Base-by-base conservation (phyloP, 768 basidiomycete genomes). In the Lentinus brumalis region DNA sequence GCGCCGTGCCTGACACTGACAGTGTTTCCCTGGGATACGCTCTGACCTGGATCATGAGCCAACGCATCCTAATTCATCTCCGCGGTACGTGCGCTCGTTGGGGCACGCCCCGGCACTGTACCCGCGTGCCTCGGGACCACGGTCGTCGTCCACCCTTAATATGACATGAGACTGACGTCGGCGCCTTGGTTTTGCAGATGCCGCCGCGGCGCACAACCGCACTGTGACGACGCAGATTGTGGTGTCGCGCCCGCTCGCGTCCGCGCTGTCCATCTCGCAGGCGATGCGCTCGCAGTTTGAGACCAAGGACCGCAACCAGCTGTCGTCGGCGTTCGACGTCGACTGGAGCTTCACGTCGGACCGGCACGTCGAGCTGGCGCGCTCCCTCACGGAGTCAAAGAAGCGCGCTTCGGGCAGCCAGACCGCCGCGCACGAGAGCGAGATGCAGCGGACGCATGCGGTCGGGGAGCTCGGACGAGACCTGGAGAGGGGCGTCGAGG, bases 41-140 rank as follows among this genome's bases (percentile, higher is more conserved):
- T 2, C 45, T 71, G 29, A 71, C 74, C 16, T 76, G 73, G 75
- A 75, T 74, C 58, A 74, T 71, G 75, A 71, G 70, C 57, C 75
- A 76, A 56, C 67, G 71, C 9, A 69, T 76, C 59, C 69, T 76
- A 53, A 70, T 73, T 46, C 74, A 75, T 42, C 64, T 74, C 12
- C 72, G 69, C 21, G 70, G 75, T 75, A 62, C 57, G 71, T 59
- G 16, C 30, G 9, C 45, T 29, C 35, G 1, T 11, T 35, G 35
- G 35, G n/a, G n/a, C n/a, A n/a, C n/a, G n/a, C n/a, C n/a, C 4
- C 35, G 0, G n/a, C 44, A 14, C 38, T 14, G 35, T 50, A 15
- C 7, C 29, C n/a, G 5, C 29, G 6, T 18, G 8, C 9, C 44
- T 32, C 29, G 0, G 3, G 35, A 42, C 30, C 31, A 53, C 50